phyloP scores from a whole-genome alignment of 306 rosid genomes.

The Carpinus viminea region DNA sequence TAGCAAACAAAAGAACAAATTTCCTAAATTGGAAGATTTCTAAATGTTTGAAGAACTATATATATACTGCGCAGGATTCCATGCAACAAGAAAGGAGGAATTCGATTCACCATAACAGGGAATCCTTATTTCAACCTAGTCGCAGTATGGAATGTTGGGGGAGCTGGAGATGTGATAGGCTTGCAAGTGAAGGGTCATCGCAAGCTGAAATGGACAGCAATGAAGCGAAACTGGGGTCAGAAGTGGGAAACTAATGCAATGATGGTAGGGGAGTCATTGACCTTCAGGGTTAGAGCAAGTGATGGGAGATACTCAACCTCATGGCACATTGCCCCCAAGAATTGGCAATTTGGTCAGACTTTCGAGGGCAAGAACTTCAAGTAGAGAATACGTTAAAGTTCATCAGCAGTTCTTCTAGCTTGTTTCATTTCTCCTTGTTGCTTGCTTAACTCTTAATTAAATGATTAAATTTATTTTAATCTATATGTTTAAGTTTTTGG shows the following conservation, averaged over 20 bases:
- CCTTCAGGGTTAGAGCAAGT: conserved; percentile 59
- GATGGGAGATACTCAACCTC: conserved; percentile 56
- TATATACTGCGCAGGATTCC: conserved; percentile 40
- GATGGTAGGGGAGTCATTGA: conserved; percentile 63
- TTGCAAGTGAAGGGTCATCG: conserved; percentile 61
- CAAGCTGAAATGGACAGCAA: conserved; percentile 56
- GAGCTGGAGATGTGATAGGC: conserved; percentile 61
- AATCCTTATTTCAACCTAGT: conserved; percentile 68
- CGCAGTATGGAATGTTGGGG: conserved; percentile 68
- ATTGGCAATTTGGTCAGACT: conserved; percentile 82
- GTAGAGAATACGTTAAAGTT: background rate
- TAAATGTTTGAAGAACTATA: background rate
- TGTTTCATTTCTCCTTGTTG: too few species aligned
- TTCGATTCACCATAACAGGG: conserved; percentile 65
- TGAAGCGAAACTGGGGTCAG: conserved; percentile 76
- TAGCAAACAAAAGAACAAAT: background rate
- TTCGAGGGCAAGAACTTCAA: conserved; percentile 65
- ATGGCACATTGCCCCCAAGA: conserved; percentile 42
- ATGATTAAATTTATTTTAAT: too few species aligned
- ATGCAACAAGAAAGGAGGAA: conserved; percentile 67
- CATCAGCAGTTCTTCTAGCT: too few species aligned
- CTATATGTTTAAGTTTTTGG: too few species aligned
- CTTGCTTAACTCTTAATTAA: background rate
- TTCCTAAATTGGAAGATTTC: background rate
- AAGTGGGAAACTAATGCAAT: conserved; percentile 61